Evolutionary conservation across 208 protist species (phyloP), one percentile per base, ranked within the genome.

Genomic region (Acanthamoeba sp.): DNA sequence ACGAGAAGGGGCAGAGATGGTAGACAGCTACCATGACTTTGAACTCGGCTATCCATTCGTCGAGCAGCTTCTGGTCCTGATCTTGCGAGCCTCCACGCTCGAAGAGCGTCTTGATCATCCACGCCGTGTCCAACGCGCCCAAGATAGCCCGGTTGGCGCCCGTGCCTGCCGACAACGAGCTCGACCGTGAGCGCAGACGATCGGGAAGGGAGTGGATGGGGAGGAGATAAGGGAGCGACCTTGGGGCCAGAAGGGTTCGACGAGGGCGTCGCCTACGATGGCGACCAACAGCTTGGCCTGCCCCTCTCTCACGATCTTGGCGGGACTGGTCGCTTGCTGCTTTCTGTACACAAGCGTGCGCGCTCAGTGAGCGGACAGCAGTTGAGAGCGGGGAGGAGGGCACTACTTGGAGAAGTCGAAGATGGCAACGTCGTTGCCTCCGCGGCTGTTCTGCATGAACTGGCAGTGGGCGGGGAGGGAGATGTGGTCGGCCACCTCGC

Each of bases 401-500:
- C 22, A 85, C n/a, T 36, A 76, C 78, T 89, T 94, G 40, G 76
- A 91, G 36, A 94, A 94, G 76, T 94, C 93, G 57, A 94, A 94
- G 29, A 94, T 91, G 59, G 93, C 93, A 20, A 94, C 93, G 55
- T 94, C 93, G n/a, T 94, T 48, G 24, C n/a, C 52, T 14, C 93
- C 93, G 32, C 29, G 40, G 55, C 55, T 50, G 66, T 93, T 93
- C 42, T 38, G 27, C 42, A 42, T 36, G 71, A 93, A 93, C 16
- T 22, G 9, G 69, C 90, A 93, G 29, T 52, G 40, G 1, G 36
- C 90, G 0, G 90, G 64, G 48, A 93, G 66, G 14, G 42, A 42
- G 42, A 91, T 91, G 57, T 91, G 50, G 18, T 73, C 57, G n/a
- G 85, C 85, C 32, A 91, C 85, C 34, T 91, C 85, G 38, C 85